These are phyloP conservation scores for Magnolia officinalis DNA, from an alignment of 164 flowering plant genomes.

Conservation along the genomic window DNA sequence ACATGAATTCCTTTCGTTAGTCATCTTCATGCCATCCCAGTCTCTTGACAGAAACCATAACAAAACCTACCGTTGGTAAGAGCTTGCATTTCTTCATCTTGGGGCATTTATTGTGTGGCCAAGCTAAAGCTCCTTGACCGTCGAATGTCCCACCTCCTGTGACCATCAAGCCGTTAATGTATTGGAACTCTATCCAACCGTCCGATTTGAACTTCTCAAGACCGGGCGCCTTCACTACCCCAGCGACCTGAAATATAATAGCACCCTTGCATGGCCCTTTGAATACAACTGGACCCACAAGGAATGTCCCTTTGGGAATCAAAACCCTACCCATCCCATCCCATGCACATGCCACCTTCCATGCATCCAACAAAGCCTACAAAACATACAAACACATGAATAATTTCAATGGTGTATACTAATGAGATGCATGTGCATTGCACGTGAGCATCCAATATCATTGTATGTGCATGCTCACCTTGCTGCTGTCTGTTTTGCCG, in stretches of 20 bases:
- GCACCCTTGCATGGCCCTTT: not conserved
- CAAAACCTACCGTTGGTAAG: not conserved
- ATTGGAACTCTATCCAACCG: not conserved
- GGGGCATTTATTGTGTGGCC: not conserved
- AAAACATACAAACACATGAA: not conserved
- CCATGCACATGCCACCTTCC: not conserved
- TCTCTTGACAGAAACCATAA: too few species aligned
- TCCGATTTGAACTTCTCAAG: not conserved
- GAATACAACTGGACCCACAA: not conserved
- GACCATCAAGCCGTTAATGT: not conserved
- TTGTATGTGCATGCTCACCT: not conserved
- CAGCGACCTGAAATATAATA: not conserved
- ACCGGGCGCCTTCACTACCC: not conserved
- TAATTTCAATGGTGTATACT: not conserved
- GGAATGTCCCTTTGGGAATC: not conserved
- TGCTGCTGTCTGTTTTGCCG: not conserved
- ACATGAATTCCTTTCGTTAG: too few species aligned
- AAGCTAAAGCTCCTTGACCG: not conserved
- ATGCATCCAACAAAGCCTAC: not conserved
- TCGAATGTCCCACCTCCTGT: not conserved
- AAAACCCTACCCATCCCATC: too few species aligned
- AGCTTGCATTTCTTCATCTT: not conserved
- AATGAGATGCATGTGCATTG: not conserved
- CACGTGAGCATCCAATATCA: not conserved
- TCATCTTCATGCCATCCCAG: too few species aligned